Conservation (phyloP, 176 grass and related monocot genomes). For the Oryza glumipatula region DNA sequence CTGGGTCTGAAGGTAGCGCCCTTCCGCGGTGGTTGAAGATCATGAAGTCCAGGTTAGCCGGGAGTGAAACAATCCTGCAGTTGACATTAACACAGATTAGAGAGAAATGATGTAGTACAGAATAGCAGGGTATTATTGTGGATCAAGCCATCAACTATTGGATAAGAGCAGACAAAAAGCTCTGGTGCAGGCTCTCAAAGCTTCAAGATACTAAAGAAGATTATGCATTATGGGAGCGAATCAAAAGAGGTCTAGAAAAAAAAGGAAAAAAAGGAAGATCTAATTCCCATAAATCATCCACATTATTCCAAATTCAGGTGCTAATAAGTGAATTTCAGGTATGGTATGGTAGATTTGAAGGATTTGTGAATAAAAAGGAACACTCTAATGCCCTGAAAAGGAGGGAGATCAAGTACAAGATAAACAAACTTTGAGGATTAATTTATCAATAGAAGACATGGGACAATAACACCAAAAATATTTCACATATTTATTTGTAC, state of each 20-base stretch:
- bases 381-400: not conserved
- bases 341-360: not conserved
- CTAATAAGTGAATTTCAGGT: not conserved
- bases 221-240: not conserved
- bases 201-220: not conserved
- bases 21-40: conserved; percentile 90
- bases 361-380: not conserved
- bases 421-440: not conserved
- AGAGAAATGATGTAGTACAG: not conserved
- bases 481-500: not conserved
- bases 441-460: not conserved
- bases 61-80: conserved; percentile 79
- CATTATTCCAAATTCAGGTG: not conserved
- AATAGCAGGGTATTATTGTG: not conserved
- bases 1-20: conserved; percentile 55
- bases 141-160: not conserved
- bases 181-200: not conserved
- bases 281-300: not conserved
- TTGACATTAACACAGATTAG: conserved; percentile 24
- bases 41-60: conserved; percentile 93
- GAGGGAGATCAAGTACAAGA: not conserved
- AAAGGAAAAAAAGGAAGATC: not conserved
- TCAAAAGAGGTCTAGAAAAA: not conserved
- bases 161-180: not conserved
- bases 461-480: conserved; percentile 5